Evolutionary conservation across 352 stramenopile genomes (phyloP), one percentile per base, ranked within the genome.

Genomic region (Pythium brachiatum): DNA sequence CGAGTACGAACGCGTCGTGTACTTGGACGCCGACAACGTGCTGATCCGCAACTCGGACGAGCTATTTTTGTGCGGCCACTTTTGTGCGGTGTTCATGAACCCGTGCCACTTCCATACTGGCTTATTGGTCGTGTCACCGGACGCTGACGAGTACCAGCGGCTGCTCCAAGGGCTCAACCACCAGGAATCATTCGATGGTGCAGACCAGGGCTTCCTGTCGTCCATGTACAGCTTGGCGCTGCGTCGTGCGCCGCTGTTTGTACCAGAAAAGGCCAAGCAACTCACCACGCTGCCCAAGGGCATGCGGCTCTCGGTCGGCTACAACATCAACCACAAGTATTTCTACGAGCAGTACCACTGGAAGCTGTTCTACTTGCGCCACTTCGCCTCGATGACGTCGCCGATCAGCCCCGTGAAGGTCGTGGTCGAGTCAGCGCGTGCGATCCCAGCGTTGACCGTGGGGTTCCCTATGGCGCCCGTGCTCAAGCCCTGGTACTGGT

Each of bases 271-370:
- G 36, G 60, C 77, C 26, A 67, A 88, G 51, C 69, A 80, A 27
- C 62, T 83, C 25, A 60, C 54, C 12, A 59, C 78, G 25, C 38
- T 81, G 7, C 73, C 76, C 20, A 85, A 79, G 20, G 85, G 81
- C 47, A 92, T 94, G 83, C 76, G 86, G 34, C 70, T 96, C 9
- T 79, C 86, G 6, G 87, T 96, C 50, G 85, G 83, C 20, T 96
- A 94, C 72, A 96, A 96, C 63, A 94, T 94, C 74, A 95, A 96
- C 72, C 86, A 96, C 77, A 95, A 95, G 75, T 96, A 92, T 62
- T 93, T 87, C 57, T 94, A 91, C 67, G 86, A 94, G 54, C 83
- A 93, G 72, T 94, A 94, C 66, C 78, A 94, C 68, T 94, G 86
- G 86, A 94, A 91, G 65, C 60, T 96, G 13, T 96, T 91, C 53